Evolutionary conservation across 2,329 filamentous ascomycete species (phyloP), one percentile per base, ranked within the genome.

Genomic region (Sarocladiaceae sp.): DNA sequence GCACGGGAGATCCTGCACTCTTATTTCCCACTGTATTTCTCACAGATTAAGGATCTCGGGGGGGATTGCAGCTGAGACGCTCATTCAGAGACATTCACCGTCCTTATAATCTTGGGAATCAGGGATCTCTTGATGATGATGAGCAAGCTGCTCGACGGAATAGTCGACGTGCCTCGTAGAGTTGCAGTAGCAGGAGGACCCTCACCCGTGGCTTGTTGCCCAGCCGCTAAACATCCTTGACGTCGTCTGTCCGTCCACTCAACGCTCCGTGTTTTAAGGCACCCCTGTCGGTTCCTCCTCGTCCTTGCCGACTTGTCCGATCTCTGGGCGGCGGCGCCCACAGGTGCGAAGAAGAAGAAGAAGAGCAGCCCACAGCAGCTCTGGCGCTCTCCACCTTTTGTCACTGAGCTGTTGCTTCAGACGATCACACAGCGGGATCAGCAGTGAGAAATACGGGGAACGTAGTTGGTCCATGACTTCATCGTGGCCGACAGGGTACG

Each of bases 1-100:
- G 37, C 23, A 41, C 37, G 23, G n/a, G 23, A 16, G 37, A 41
- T 41, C 37, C 37, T 41, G 37, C 37, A 27, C 19, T 23, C 15
- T 41, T 41, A 41, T 41, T 41, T 23, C 26, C 13, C 23, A 12
- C 3, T 41, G 37, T 29, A 41, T 29, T 15, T 26, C 7, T 15
- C 16, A 39, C 34, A 39, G 6, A 35, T 6, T 20, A 10, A 16
- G 6, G 10, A 20, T 6, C 5, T 35, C 16, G 16, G 16, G 33
- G n/a, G n/a, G n/a, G 5, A 19, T 35, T 35, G 16, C 33, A 35
- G 33, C 16, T 6, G 33, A 35, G 33, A 35, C 16, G n/a, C n/a
- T n/a, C n/a, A n/a, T n/a, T n/a, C n/a, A n/a, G n/a, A n/a, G n/a
- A n/a, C n/a, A n/a, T n/a, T n/a, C n/a, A n/a, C n/a, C n/a, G n/a